These are phyloP conservation scores for Aspergillus asperescens DNA, from an alignment of 495 filamentous ascomycete genomes.

Conservation along the genomic window DNA sequence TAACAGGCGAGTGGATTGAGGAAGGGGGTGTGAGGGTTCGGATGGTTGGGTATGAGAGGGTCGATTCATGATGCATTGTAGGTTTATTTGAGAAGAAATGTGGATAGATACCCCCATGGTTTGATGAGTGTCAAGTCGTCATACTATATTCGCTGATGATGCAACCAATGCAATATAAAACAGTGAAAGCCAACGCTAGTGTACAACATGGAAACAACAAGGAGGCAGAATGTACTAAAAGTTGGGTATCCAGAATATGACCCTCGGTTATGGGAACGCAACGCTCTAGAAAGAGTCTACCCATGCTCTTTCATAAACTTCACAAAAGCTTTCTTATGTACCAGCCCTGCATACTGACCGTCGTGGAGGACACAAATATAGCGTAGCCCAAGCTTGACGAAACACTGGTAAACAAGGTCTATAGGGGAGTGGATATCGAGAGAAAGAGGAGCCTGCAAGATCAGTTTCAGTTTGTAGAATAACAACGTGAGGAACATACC, in stretches of 20 bases:
- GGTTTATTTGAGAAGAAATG: not conserved
- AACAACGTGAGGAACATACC: slow-evolving; percentile 31
- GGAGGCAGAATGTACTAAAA: not conserved
- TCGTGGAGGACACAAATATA: slow-evolving; percentile 87
- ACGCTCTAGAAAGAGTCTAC: slow-evolving; percentile 28
- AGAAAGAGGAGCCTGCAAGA: slow-evolving; percentile 64
- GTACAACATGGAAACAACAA: not conserved
- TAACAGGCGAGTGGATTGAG: slow-evolving; percentile 34
- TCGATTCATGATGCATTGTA: slow-evolving; percentile 9
- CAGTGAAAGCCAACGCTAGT: not conserved
- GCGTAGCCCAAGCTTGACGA: slow-evolving; percentile 86
- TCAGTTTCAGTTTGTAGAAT: not conserved
- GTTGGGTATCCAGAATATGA: not conserved
- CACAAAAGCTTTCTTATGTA: slow-evolving; percentile 96
- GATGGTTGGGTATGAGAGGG: slow-evolving; percentile 44
- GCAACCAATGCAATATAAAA: not conserved
- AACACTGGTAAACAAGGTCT: slow-evolving; percentile 94
- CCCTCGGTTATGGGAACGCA: not conserved
- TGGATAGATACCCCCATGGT: not conserved
- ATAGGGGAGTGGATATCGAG: slow-evolving; percentile 87
- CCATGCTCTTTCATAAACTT: slow-evolving; percentile 85
- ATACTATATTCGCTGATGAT: not conserved
- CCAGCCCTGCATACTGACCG: slow-evolving; percentile 82
- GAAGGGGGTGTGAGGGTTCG: slow-evolving; percentile 40
- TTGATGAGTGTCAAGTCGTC: not conserved